Conservation (phyloP, 208 protist genomes). For the Tritrichomonas musculus region DNA sequence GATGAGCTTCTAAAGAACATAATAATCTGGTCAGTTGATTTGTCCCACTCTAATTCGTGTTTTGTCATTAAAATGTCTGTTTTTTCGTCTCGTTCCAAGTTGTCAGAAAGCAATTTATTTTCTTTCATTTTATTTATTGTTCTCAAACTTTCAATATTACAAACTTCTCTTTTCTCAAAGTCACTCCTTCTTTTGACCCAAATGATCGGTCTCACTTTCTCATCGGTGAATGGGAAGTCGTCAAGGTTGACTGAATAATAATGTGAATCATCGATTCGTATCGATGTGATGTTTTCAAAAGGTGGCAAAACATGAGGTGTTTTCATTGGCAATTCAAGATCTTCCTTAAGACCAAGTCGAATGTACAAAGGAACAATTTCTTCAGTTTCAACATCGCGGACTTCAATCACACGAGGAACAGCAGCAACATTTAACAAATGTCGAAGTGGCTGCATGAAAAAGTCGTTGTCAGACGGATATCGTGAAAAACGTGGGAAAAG, state of each 20-base stretch:
- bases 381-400: background rate
- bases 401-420: constrained; percentile 25
- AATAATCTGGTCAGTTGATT: background rate
- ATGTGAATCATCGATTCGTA: background rate
- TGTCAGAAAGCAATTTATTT: background rate
- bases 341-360: background rate
- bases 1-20: background rate
- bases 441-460: background rate
- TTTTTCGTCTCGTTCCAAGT: background rate
- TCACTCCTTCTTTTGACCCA: background rate
- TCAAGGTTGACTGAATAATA: background rate
- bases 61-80: background rate
- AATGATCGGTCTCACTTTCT: background rate
- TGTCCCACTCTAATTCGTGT: background rate
- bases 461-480: background rate
- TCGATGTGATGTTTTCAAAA: background rate
- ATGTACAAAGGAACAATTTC: background rate
- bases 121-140: background rate
- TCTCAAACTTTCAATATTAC: background rate
- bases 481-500: background rate
- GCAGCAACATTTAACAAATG: constrained; percentile 1
- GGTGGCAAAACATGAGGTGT: background rate
- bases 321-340: background rate
- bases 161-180: background rate
- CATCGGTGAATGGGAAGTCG: background rate